Evolutionary conservation across 140 eudicot genomes (phyloP), one percentile per base, ranked within the genome.

Genomic region (Flaveria floridana): DNA sequence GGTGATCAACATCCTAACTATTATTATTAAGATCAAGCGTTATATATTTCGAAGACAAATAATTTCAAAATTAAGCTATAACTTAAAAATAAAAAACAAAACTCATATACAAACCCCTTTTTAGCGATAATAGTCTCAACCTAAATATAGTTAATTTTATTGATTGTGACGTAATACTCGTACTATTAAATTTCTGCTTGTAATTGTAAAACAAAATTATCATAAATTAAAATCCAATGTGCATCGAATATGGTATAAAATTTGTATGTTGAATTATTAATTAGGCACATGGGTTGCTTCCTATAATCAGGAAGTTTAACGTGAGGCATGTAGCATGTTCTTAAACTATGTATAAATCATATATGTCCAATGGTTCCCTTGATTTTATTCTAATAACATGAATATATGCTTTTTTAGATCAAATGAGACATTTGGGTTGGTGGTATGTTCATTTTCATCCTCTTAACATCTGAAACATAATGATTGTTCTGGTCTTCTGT

Each of bases 231-330:
- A 58, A 14, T 34, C 71, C 70, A 15, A 34, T 21, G 20, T 75
- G 14, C 80, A 75, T 48, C 26, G 80, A 59, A 74, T 48, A 51
- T 80, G 76, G 83, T 58, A 78, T 75, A 6, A 74, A 23, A 28
- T 50, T 16, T 37, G 65, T 68, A 74, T 48, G 13, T 80, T 68
- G 72, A 50, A 26, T 47, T 73, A 74, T 63, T 76, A 80, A 80
- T 74, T 80, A 75, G 75, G 72, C 84, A 80, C 84, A 75, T 80
- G 84, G 84, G 77, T 39, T 80, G 84, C 75, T 80, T 80, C 80
- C 77, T 61, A 59, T 75, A 62, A 80, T 48, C 72, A 68, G 77
- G 79, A 74, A 39, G 68, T 75, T 80, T 75, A 80, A 75, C 84
- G 80, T 80, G 80, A 74, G 57, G 34, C 72, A 80, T 50, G 80